These are phyloP conservation scores for Chytridium lagenaria DNA, from an alignment of 371 early-diverging fungal genomes.

Conservation along the genomic window DNA sequence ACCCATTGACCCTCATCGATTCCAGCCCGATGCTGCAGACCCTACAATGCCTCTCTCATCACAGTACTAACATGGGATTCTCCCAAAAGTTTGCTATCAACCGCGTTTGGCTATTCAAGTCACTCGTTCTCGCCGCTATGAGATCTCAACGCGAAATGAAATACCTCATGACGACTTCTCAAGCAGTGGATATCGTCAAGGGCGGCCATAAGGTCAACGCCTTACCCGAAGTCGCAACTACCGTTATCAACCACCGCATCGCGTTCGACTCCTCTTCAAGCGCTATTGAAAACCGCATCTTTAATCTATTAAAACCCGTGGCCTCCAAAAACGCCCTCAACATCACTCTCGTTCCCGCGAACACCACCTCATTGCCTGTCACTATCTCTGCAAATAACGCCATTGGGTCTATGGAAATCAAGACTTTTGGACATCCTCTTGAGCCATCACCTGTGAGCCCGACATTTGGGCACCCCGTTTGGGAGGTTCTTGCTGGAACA, in stretches of 20 bases:
- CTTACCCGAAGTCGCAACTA: slow-evolving; percentile 38
- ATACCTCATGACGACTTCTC: slow-evolving; percentile 37
- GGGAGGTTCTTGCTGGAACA: slow-evolving; percentile 40
- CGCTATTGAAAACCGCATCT: slow-evolving; percentile 20
- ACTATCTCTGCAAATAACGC: slow-evolving; percentile 1
- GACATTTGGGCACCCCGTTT: slow-evolving; percentile 11
- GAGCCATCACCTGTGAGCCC: slow-evolving; percentile 31
- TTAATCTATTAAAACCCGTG: slow-evolving; percentile 9
- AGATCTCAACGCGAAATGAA: neutral
- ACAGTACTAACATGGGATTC: slow-evolving; percentile 21
- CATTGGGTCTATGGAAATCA: neutral
- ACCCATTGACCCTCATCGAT: slow-evolving; percentile 21
- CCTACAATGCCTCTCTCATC: slow-evolving; percentile 26
- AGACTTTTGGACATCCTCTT: slow-evolving; percentile 16
- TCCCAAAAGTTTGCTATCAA: slow-evolving; percentile 20
- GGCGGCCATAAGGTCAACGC: slow-evolving; percentile 54
- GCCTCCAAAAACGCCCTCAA: slow-evolving; percentile 29
- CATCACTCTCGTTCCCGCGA: neutral
- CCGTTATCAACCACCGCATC: slow-evolving; percentile 45
- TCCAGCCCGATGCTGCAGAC: slow-evolving; percentile 25
- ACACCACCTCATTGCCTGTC: neutral
- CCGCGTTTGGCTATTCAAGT: neutral
- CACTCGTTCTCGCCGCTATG: slow-evolving; percentile 3
- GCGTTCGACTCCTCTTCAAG: slow-evolving; percentile 29
- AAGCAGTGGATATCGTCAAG: slow-evolving; percentile 45